A percentile compares a stretch with the other conserved stretches of the same genome.
phyloP scores from a whole-genome alignment of 2,329 filamentous ascomycete species.

The Microcyclospora pomicola region DNA sequence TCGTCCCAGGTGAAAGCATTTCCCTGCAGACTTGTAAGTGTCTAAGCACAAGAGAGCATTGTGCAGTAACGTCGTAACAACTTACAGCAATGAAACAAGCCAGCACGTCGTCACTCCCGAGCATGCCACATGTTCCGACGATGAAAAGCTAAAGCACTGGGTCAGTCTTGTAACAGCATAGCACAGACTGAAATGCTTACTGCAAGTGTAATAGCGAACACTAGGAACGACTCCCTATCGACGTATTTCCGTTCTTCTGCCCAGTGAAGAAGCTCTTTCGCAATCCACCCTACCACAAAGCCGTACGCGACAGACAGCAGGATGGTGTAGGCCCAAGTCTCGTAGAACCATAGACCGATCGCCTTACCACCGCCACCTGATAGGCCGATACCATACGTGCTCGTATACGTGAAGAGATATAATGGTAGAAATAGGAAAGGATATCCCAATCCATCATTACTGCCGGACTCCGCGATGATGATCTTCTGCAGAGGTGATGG shows the following conservation, averaged over 20 bases:
- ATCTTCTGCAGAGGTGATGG: slow-evolving; percentile 66
- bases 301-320: slow-evolving; percentile 67
- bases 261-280: slow-evolving; percentile 70
- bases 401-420: slow-evolving; percentile 67
- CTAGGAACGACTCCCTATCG: slow-evolving; percentile 74
- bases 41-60: too few relatives aligned
- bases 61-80: too few relatives aligned
- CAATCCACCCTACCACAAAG: slow-evolving; percentile 62
- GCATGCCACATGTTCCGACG: slow-evolving; percentile 70
- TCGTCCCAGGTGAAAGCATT: slow-evolving; percentile 89
- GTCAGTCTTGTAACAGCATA: too few relatives aligned
- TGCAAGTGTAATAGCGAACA: slow-evolving; percentile 72
- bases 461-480: slow-evolving; percentile 56
- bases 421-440: slow-evolving; percentile 76
- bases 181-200: slow-evolving; percentile 28
- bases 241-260: slow-evolving; percentile 70
- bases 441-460: slow-evolving; percentile 81
- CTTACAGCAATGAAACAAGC: slow-evolving; percentile 73
- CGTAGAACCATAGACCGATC: slow-evolving; percentile 68
- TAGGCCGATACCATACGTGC: slow-evolving; percentile 40
- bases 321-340: slow-evolving; percentile 76
- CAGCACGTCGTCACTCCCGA: slow-evolving; percentile 79
- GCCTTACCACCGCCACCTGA: slow-evolving; percentile 50
- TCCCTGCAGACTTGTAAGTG: slow-evolving; percentile 20
- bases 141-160: slow-evolving; percentile 51